Base-by-base conservation (phyloP, 331 rosid genomes). In the Quercus phellos region DNA sequence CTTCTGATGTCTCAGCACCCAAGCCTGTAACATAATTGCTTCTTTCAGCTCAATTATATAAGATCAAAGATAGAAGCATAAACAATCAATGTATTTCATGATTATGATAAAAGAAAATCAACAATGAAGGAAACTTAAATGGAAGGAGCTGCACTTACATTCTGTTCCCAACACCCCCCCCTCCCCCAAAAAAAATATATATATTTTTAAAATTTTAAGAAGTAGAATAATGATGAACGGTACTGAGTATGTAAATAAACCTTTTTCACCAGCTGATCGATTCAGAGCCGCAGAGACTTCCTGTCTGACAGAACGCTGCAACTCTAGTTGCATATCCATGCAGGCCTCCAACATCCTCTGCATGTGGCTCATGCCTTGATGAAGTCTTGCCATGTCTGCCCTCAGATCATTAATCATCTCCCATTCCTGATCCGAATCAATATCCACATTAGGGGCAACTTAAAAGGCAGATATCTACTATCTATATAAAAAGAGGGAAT, bases 331-430 rank as follows among this genome's bases (percentile, higher is more conserved):
- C 99, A 95, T 95, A 77, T 95, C 99, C 99, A 95, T 95, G 93
- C 99, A 95, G 42, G 99, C 98, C 86, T 95, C 99, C 92, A 95
- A 81, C 97, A 91, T 90, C 83, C 97, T 91, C 90, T 95, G 99
- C 99, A 95, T 93, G 88, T 95, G 98, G 81, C 90, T 93, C 99
- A 95, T 95, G 82, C 99, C 98, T 85, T 95, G 99, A 85, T 95
- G 99, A 86, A 95, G 99, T 85, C 97, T 89, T 46, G 94, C 88
- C 98, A 95, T 95, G 80, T 95, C 99, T 46, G 96, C 85, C 84
- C 97, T 87, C 76, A 95, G 87, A 84, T 95, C 99, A 78, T 93
- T 93, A 80, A 93, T 75, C 79, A 93, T 91, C 90, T 95, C 99
- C 99, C 99, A 95, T 79, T 93, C 99, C 99, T 95, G 90, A 79